Evolutionary conservation across 116 monocot genomes (phyloP).

Genomic region (Phalaenopsis hybrid): DNA sequence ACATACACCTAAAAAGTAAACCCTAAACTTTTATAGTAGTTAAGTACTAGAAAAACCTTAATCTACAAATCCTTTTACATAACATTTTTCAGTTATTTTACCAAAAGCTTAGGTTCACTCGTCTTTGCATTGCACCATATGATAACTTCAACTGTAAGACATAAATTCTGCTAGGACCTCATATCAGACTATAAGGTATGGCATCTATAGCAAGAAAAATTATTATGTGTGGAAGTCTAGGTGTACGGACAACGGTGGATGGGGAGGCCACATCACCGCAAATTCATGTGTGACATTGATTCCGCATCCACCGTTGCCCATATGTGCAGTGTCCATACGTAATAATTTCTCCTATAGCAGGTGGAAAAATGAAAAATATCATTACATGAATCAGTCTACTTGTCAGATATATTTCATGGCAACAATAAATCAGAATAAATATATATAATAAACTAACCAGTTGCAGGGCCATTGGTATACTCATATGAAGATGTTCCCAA

Average conservation of each 20-base stretch:
- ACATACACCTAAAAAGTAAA: no score
- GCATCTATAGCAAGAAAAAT: not conserved
- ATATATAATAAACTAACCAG: conserved; percentile 51
- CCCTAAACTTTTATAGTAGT: no score
- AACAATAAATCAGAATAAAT: not conserved
- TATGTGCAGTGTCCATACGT: no score
- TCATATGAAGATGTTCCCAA: conserved; percentile 98
- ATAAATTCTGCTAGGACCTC: not conserved
- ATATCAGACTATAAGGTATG: not conserved
- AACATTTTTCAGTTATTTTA: not conserved
- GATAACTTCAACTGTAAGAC: not conserved
- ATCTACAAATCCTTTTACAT: not conserved
- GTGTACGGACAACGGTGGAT: no score
- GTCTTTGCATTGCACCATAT: not conserved
- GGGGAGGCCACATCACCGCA: no score
- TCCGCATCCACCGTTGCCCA: no score
- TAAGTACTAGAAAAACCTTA: not conserved
- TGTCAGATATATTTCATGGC: not conserved
- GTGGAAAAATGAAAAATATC: not conserved
- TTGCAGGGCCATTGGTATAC: conserved; percentile 88
- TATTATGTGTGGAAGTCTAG: no score
- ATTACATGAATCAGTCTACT: not conserved
- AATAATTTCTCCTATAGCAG: not conserved
- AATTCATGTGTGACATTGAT: no score
- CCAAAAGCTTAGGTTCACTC: not conserved